Percentiles rank a stretch among this genome's conserved stretches.
phyloP scores from a whole-genome alignment of 768 basidiomycete genomes.

The Cystoderma amianthinum region DNA sequence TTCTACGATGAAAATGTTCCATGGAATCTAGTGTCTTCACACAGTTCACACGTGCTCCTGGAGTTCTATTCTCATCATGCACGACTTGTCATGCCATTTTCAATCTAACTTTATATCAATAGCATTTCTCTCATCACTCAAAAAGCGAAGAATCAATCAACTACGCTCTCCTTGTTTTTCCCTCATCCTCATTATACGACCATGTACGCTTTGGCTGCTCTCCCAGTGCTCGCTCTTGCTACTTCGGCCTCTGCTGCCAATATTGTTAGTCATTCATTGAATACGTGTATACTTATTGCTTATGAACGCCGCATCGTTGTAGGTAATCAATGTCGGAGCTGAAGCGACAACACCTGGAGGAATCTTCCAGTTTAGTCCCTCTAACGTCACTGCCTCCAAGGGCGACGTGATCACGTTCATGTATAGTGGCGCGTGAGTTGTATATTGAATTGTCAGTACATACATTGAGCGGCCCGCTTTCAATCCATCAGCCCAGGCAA shows the following conservation, averaged over 20 bases:
- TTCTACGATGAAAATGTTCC: too few relatives aligned
- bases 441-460: background rate
- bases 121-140: too few relatives aligned
- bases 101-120: too few relatives aligned
- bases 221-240: conserved; percentile 7
- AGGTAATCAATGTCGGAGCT: conserved; percentile 33
- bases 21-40: too few relatives aligned
- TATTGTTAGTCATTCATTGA: conserved; percentile 3
- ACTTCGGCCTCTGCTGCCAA: conserved; percentile 16
- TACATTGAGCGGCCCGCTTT: background rate
- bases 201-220: conserved; percentile 7
- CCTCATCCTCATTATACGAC: too few relatives aligned
- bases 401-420: conserved; percentile 43
- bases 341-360: conserved; percentile 19
- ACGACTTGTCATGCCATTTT: too few relatives aligned
- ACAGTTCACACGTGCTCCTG: too few relatives aligned
- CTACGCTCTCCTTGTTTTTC: too few relatives aligned
- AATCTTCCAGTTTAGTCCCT: conserved; percentile 39
- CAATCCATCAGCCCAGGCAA: conserved; percentile 33
- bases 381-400: conserved; percentile 29
- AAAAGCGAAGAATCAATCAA: too few relatives aligned
- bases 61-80: too few relatives aligned
- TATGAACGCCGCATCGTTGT: background rate
- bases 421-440: conserved; percentile 36
- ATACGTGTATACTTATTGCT: conserved; percentile 1